Percentiles rank a stretch among this genome's conserved stretches.
Conservation (phyloP, 768 basidiomycete genomes). For the Termitomyces sp. region DNA sequence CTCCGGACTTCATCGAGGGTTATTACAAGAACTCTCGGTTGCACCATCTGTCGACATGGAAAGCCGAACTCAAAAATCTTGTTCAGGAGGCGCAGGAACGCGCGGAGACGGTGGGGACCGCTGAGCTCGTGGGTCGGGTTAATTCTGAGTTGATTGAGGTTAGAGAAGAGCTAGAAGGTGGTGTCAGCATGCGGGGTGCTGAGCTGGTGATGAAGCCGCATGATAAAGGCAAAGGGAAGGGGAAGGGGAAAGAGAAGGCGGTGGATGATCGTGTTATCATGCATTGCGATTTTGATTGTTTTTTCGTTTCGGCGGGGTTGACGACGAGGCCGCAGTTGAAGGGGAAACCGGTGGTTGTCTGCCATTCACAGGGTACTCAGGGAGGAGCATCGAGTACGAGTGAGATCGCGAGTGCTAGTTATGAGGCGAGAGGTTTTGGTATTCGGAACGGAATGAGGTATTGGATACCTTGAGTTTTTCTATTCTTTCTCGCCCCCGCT, state of each 20-base stretch:
- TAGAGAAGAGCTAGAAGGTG: conserved; percentile 13
- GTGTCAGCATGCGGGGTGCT: conserved; percentile 48
- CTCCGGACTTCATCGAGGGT: conserved; percentile 81
- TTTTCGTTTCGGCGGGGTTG: conserved; percentile 92
- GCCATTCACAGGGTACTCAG: conserved; percentile 81
- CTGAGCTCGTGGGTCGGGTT: conserved; percentile 25
- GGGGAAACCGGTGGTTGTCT: conserved; percentile 90
- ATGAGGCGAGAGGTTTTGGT: conserved; percentile 85
- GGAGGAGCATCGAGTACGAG: conserved; percentile 80
- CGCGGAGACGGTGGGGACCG: conserved; percentile 35
- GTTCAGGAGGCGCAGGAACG: conserved; percentile 76
- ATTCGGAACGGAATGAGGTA: conserved; percentile 95
- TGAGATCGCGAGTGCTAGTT: conserved; percentile 92
- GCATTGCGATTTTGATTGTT: conserved; percentile 95
- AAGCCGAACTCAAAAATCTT: conserved; percentile 77
- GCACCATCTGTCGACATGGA: conserved; percentile 92
- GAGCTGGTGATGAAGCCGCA: conserved; percentile 46
- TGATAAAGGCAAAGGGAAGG: conserved; percentile 42
- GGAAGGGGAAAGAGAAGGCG: conserved; percentile 54
- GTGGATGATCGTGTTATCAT: conserved; percentile 66
- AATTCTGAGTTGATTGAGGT: conserved; percentile 16
- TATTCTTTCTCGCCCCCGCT: conserved; percentile 1
- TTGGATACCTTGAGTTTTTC: conserved; percentile 10
- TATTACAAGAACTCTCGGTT: conserved; percentile 84
- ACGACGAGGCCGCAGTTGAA: conserved; percentile 72